Conservation (phyloP, 2,329 filamentous ascomycete genomes). For the Tolypocladium album region DNA sequence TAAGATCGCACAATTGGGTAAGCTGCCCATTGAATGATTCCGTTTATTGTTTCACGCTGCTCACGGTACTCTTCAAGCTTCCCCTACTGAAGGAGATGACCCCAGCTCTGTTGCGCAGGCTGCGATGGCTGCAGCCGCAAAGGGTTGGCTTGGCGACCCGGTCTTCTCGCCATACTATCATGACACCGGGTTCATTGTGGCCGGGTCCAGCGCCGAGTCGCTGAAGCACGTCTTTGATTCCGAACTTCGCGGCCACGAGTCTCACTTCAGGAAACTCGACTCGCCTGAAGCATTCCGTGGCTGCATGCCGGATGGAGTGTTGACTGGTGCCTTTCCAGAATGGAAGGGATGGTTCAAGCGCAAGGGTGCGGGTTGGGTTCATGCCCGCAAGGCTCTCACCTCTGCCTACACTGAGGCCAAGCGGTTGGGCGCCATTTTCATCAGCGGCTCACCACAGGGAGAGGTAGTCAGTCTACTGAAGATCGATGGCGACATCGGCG, state of each 20-base stretch:
- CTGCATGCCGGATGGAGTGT: neutral
- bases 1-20: neutral
- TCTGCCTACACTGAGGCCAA: neutral
- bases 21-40: neutral
- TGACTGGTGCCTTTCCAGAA: neutral
- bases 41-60: neutral
- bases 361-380: neutral
- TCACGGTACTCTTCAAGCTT: neutral
- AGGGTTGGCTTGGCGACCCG: neutral
- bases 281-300: neutral
- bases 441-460: neutral
- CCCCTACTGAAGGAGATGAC: neutral
- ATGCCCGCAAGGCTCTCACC: neutral
- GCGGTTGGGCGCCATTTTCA: neutral
- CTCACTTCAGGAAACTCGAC: neutral
- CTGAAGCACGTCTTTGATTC: neutral
- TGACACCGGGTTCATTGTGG: neutral
- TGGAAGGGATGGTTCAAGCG: neutral
- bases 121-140: neutral
- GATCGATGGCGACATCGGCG: neutral
- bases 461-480: neutral
- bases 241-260: neutral
- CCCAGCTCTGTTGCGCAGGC: neutral
- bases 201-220: neutral
- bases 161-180: neutral